Base-by-base conservation (phyloP, 2,329 filamentous ascomycete species). In the Daldinia eschscholtzii region DNA sequence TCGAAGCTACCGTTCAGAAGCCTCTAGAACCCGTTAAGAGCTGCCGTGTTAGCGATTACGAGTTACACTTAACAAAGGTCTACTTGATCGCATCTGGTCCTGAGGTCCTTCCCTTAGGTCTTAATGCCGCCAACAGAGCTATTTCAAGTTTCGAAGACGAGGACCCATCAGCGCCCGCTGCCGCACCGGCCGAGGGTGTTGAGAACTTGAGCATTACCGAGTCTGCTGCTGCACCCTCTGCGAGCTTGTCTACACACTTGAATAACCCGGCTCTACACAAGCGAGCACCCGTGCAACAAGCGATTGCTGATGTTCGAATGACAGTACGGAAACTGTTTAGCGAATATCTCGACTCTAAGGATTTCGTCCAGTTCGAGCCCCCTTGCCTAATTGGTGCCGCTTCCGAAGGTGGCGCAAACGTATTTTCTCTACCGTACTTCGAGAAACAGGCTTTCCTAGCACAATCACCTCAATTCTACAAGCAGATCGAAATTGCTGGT, bases 201-300 rank as follows among this genome's bases (percentile, higher is more conserved):
- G 83, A 83, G 74, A 80, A 81, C 73, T 77, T 83, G 26, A 79
- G 71, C 61, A 73, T 83, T 52, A 77, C 80, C 20, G 77, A 76
- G 7, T 72, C 77, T 44, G 76, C 73, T 46, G 74, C 76, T 70
- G 85, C 84, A 15, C 93, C 94, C 0, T 87, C 92, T 59, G 94
- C 97, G 33, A 92, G 89, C 68, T 89, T 98, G 80, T 89, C 90
- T 77, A 97, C 93, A 1, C 90, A 95, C 74, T 88, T 98, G 57
- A 92, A 97, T 85, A 97, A 98, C 86, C 90, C 93, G 67, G 93
- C 93, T 59, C 92, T 99, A 83, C 94, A 98, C 83, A 92, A 98
- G 78, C 91, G 96, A 64, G 93, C 93, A 0, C 93, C 94, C 70
- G 92, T 97, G 70, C 97, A 96, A 82, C 93, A 97, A 79, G 93